Base-by-base conservation (phyloP, 805 yeast genomes). In the Starmerella vaccinii region DNA sequence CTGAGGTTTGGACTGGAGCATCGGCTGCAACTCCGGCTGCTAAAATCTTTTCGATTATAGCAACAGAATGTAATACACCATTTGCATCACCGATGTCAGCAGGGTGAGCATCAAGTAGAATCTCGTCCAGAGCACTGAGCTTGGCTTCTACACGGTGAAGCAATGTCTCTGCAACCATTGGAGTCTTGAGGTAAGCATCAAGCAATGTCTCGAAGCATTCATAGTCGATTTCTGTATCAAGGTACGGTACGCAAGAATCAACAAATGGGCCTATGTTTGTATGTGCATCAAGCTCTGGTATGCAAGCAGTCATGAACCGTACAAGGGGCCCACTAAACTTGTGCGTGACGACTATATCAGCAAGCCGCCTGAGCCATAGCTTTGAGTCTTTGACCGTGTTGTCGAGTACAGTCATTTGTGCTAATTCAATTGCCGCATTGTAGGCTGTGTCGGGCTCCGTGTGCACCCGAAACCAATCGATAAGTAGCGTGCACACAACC, bases 381-480 rank as follows among this genome's bases (percentile, higher is more conserved):
- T 42, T 44, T 1, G 56, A 55, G 38, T 56, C 58, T 32, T 46
- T 51, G 15, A 46, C 33, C 4, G 35, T 15, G 15, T 42, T 29
- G 29, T 56, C 56, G n/a, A 56, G 47, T 30, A 51, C 46, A 3
- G 59, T 58, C 7, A 45, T 41, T 30, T 51, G 52, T 2, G 54
- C 55, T 10, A 57, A 44, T 16, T 50, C 56, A 12, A 57, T 41
- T 1, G 54, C 55, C 13, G 46, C 16, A 2, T 47, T 19, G 23
- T 44, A 53, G 23, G 52, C 49, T 19, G 32, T 33, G 15, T 26
- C 41, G 1, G 46, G 52, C 16, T 30, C 42, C 12, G 10, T n/a
- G 22, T 32, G n/a, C 39, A 43, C 13, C 21, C 41, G 54, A 42
- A 57, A 46, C 60, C 60, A 57, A 10, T 50, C 51, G 10, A 56